Evolutionary conservation across 2,329 filamentous ascomycete species (phyloP), one percentile per base, ranked within the genome.

Genomic region (Nemania abortiva): DNA sequence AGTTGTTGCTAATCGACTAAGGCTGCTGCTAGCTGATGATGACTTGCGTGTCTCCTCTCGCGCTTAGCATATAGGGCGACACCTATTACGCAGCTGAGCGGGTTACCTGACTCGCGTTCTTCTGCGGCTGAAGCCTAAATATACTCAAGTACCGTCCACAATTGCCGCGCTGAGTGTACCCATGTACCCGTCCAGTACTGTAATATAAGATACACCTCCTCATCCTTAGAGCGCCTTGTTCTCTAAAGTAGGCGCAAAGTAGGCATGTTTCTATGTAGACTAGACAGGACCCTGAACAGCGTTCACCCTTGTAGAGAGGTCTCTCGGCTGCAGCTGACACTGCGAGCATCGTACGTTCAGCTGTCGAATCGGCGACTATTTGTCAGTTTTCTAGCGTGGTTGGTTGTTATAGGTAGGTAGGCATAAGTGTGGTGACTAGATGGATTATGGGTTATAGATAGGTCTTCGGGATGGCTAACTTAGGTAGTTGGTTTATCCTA

Each of bases 381-480:
- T 53, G 59, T 62, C 59, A 62, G 37, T 22, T 31, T 62, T 20
- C 24, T 31, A 29, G n/a, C 49, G 56, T 15, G 10, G 37, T 24
- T 34, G 52, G 37, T 24, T 34, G 52, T 49, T 55, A 13, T 47
- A 47, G 39, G 31, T 9, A 42, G 13, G 34, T 45, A 13, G 22
- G n/a, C 22, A 31, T 20, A 6, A 42, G 39, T 42, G 39, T 42
- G 15, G 39, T 15, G 11, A 42, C 39, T 15, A 42, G 15, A 42
- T 27, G 24, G 24, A 5, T 27, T 27, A 27, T 27, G 24, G 24
- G 24, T 27, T 27, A 27, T 53, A 53, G 13, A 27, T 53, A 53
- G 13, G 24, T 29, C 24, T 39, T 54, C 52, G 15, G 34, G 34
- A 60, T 37, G 34, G 34, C 34, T 37, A 7, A 37, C 7, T 27